Conservation (phyloP, 495 filamentous ascomycete genomes). For the Antarctomyces pellizariae region DNA sequence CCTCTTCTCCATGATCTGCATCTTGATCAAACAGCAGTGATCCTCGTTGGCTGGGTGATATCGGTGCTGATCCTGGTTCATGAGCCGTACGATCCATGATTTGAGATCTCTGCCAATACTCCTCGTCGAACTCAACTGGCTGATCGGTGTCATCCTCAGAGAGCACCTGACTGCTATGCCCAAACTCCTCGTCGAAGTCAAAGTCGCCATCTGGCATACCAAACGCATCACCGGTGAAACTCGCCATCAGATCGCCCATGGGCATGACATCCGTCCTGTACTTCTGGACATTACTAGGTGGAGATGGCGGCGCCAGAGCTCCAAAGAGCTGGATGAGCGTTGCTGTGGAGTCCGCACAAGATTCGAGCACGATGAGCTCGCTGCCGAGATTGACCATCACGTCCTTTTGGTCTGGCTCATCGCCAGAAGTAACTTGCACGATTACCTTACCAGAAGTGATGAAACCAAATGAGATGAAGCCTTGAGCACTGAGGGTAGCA, state of each 20-base stretch:
- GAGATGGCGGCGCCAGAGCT: conserved; percentile 58
- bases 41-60: no score
- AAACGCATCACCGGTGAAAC: conserved; percentile 70
- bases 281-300: conserved; percentile 55
- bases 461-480: conserved; percentile 65
- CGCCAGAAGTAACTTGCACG: conserved; percentile 28
- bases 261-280: conserved; percentile 77
- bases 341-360: conserved; percentile 91
- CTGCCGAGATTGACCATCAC: conserved; percentile 64
- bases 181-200: conserved; percentile 32
- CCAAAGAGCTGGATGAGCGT: conserved; percentile 65
- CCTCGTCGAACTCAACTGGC: background rate
- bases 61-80: no score
- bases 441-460: conserved; percentile 55
- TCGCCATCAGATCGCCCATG: conserved; percentile 68
- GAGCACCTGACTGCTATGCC: background rate
- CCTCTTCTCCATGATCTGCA: conserved; percentile 6
- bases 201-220: conserved; percentile 28
- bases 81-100: no score
- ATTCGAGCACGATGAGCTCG: conserved; percentile 74
- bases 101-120: no score
- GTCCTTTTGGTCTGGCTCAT: conserved; percentile 30
- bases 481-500: conserved; percentile 36
- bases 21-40: background rate
- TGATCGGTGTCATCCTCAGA: background rate